phyloP scores from a whole-genome alignment of 2,329 filamentous ascomycete species.

The Drechslerella dactyloides region DNA sequence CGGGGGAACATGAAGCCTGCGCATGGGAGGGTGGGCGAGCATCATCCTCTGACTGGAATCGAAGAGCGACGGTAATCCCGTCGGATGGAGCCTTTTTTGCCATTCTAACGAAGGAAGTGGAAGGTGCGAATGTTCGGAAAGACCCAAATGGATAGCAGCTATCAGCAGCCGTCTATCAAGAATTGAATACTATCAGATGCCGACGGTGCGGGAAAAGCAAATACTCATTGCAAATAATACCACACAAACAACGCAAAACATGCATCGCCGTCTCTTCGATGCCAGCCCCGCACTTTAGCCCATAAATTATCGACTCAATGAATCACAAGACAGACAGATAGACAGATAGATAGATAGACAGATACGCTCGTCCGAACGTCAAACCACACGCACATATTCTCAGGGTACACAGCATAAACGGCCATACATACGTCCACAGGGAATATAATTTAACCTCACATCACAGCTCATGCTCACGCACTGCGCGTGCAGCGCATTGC shows the following conservation, averaged over 20 bases:
- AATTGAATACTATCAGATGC: neutral
- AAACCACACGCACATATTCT: neutral
- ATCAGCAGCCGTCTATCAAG: neutral
- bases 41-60: conserved; percentile 10
- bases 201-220: neutral
- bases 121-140: neutral
- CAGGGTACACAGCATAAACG: conserved; percentile 3
- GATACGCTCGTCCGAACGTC: neutral
- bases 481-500: too few species aligned
- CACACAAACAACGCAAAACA: too few species aligned
- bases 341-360: neutral
- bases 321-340: neutral
- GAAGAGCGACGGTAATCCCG: neutral
- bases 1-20: conserved; percentile 30
- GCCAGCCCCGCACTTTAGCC: neutral
- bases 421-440: neutral
- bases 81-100: neutral
- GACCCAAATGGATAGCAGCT: neutral
- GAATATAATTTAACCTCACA: neutral
- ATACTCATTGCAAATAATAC: too few species aligned
- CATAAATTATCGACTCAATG: neutral
- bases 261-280: too few species aligned
- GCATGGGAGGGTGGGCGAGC: conserved; percentile 38
- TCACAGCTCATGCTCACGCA: neutral
- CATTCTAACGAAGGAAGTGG: neutral